Percentiles rank a stretch among this genome's conserved stretches.
These are phyloP conservation scores for Helotiales sp. DNA, from an alignment of 2,329 filamentous ascomycete genomes.

Conservation along the genomic window DNA sequence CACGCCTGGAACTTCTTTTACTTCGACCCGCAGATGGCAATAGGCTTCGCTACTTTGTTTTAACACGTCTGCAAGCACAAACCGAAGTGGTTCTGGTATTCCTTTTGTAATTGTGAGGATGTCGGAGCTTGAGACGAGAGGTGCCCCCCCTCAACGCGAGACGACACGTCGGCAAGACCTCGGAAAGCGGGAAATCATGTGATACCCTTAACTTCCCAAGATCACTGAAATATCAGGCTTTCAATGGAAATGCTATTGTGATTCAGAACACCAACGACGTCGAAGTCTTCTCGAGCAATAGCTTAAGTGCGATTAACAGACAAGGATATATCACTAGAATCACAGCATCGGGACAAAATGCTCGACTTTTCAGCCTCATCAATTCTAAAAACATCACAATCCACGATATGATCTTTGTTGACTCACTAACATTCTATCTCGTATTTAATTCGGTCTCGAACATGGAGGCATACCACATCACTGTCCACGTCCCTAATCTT, in stretches of 20 bases:
- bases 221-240: constrained; percentile 13
- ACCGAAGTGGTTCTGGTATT: background rate
- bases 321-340: constrained; percentile 45
- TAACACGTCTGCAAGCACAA: too few relatives aligned
- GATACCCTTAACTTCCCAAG: background rate
- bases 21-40: too few relatives aligned
- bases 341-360: constrained; percentile 39
- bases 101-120: background rate
- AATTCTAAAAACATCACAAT: constrained; percentile 35
- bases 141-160: background rate
- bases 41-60: too few relatives aligned
- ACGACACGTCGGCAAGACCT: background rate
- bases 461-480: constrained; percentile 47
- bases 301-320: constrained; percentile 44
- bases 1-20: too few relatives aligned
- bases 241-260: constrained; percentile 30
- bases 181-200: background rate
- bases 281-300: constrained; percentile 45
- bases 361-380: constrained; percentile 31
- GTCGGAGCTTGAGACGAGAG: too few relatives aligned
- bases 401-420: constrained; percentile 44
- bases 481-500: constrained; percentile 45
- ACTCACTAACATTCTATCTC: constrained; percentile 46
- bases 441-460: constrained; percentile 46
- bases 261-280: constrained; percentile 40